These are phyloP conservation scores for Chlorella vulgaris DNA, from an alignment of 139 green algal species.

Conservation along the genomic window DNA sequence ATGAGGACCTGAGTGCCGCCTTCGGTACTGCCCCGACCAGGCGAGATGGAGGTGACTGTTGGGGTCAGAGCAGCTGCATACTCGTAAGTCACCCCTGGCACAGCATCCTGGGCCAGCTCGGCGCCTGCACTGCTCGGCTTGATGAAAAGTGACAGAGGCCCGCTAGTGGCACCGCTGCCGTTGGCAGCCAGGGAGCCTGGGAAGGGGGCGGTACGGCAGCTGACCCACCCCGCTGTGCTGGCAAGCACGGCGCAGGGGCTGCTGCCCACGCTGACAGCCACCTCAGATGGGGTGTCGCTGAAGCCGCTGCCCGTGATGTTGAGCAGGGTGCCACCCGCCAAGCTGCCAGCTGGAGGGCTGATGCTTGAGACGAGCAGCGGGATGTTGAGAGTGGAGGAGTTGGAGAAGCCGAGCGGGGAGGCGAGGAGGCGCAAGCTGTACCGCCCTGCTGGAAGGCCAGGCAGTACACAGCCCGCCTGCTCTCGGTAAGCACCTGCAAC, in stretches of 20 bases:
- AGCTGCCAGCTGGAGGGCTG: neutral
- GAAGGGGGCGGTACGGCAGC: neutral
- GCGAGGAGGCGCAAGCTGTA: neutral
- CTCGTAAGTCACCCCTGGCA: neutral
- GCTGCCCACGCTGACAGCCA: neutral
- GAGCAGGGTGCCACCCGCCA: neutral
- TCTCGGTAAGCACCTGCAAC: neutral
- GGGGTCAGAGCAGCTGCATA: neutral
- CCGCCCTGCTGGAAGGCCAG: neutral
- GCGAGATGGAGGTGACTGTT: neutral
- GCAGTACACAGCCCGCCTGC: neutral
- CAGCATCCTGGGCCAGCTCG: neutral
- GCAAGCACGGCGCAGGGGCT: neutral
- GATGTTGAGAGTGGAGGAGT: neutral
- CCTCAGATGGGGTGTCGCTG: neutral
- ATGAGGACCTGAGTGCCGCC: neutral
- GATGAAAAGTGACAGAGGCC: neutral
- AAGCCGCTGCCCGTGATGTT: neutral
- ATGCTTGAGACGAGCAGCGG: neutral
- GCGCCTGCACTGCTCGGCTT: neutral
- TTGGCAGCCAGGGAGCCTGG: neutral
- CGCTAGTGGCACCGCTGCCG: neutral
- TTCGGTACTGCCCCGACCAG: neutral
- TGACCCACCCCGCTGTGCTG: neutral
- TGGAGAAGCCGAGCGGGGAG: neutral